These are phyloP conservation scores for Beauveria caledonica DNA, from an alignment of 2,329 filamentous ascomycete genomes.

Conservation along the genomic window DNA sequence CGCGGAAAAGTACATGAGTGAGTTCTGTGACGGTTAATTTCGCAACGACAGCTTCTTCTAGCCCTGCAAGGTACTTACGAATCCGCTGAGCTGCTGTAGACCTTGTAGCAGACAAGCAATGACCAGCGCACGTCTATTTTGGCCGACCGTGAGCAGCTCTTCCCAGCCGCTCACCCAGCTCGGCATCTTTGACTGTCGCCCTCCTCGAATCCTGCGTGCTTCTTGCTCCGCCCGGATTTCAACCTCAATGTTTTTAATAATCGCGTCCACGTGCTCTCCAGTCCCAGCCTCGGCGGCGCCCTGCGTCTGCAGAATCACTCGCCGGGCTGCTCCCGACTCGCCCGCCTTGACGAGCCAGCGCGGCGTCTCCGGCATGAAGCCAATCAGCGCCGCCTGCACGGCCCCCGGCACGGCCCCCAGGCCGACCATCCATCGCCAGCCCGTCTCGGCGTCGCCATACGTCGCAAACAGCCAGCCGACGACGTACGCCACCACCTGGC, in stretches of 20 bases:
- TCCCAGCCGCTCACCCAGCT: constrained; percentile 39
- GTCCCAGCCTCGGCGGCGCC: constrained; percentile 36
- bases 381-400: constrained; percentile 59
- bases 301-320: constrained; percentile 58
- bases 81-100: constrained; percentile 81
- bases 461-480: constrained; percentile 68
- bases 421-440: constrained; percentile 90
- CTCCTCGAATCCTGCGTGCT: constrained; percentile 29
- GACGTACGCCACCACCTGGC: constrained; percentile 83
- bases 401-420: constrained; percentile 70
- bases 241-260: constrained; percentile 61
- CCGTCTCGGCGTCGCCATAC: constrained; percentile 41
- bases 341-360: constrained; percentile 74
- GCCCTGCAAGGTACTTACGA: constrained; percentile 42
- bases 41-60: background rate
- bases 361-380: constrained; percentile 78
- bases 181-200: constrained; percentile 20
- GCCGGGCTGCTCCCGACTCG: constrained; percentile 50
- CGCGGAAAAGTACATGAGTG: constrained; percentile 84
- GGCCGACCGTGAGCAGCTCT: constrained; percentile 48
- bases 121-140: constrained; percentile 64
- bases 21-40: constrained; percentile 47
- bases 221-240: constrained; percentile 67
- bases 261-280: constrained; percentile 42
- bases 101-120: constrained; percentile 85